phyloP scores from a whole-genome alignment of 345 rosid species.

The Linum tenue region DNA sequence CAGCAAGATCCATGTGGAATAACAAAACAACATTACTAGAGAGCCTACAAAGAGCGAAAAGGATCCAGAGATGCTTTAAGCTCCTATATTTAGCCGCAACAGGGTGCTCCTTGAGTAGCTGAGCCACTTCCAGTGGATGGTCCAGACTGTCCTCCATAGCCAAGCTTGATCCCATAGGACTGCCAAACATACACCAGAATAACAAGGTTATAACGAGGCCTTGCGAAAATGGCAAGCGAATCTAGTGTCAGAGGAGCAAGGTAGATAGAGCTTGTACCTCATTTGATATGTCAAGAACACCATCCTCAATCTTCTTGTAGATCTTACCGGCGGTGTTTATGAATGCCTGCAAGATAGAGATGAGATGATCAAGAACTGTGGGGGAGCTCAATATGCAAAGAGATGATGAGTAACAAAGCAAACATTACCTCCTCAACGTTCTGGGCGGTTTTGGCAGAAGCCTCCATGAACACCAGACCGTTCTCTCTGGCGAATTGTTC shows the following conservation, averaged over 20 bases:
- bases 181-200: slow-evolving; percentile 21
- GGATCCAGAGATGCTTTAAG: no score
- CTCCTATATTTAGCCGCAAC: neutral
- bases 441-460: slow-evolving; percentile 97
- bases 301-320: slow-evolving; percentile 83
- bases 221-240: no score
- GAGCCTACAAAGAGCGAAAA: neutral
- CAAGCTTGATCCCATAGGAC: slow-evolving; percentile 87
- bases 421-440: slow-evolving; percentile 83
- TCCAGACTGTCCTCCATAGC: slow-evolving; percentile 35
- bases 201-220: neutral
- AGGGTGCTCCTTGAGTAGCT: neutral
- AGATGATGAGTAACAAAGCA: neutral
- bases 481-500: slow-evolving; percentile 95
- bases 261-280: slow-evolving; percentile 38
- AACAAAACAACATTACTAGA: neutral
- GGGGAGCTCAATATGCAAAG: neutral
- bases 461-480: slow-evolving; percentile 83
- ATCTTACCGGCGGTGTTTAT: slow-evolving; percentile 82
- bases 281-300: slow-evolving; percentile 73
- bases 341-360: slow-evolving; percentile 50
- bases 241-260: neutral
- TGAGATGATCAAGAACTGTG: neutral
- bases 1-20: neutral
- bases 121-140: neutral